A percentile compares a stretch with the other conserved stretches of the same genome.
These are phyloP conservation scores for Skeletonema grethae DNA, from an alignment of 108 stramenopile species.

Conservation along the genomic window DNA sequence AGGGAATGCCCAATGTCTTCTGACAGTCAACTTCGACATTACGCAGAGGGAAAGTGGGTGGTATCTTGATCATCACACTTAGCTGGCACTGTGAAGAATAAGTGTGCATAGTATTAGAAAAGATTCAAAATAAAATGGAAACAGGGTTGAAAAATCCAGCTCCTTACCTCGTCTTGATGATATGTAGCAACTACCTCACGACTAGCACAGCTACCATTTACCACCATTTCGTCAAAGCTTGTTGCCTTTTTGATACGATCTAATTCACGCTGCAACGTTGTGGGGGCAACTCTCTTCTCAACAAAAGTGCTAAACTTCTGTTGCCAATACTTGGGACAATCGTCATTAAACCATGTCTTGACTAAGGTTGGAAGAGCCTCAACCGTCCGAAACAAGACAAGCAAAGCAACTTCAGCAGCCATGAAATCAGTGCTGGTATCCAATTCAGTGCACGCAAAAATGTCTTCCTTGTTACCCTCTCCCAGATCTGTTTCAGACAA, in stretches of 20 bases:
- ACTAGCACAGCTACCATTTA: conserved; percentile 67
- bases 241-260: conserved; percentile 62
- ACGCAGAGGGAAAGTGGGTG: conserved; percentile 76
- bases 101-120: not conserved
- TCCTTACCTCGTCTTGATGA: conserved; percentile 80
- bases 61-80: conserved; percentile 69
- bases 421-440: conserved; percentile 22
- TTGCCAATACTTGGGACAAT: conserved; percentile 64
- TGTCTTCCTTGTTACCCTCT: conserved; percentile 31
- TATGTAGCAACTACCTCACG: conserved; percentile 81
- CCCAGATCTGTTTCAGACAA: conserved; percentile 55
- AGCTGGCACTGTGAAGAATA: conserved; percentile 57
- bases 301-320: conserved; percentile 66
- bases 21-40: conserved; percentile 85
- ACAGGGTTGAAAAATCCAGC: not conserved
- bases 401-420: conserved; percentile 54
- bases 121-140: not conserved
- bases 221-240: conserved; percentile 77
- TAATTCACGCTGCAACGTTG: conserved; percentile 66
- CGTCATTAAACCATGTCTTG: conserved; percentile 82
- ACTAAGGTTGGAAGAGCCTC: conserved; percentile 76
- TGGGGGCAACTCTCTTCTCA: conserved; percentile 71
- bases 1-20: conserved; percentile 78
- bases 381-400: conserved; percentile 70
- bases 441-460: conserved; percentile 35